These are phyloP conservation scores for Microdochium bolleyi DNA, from an alignment of 2,329 filamentous ascomycete genomes.

Conservation along the genomic window DNA sequence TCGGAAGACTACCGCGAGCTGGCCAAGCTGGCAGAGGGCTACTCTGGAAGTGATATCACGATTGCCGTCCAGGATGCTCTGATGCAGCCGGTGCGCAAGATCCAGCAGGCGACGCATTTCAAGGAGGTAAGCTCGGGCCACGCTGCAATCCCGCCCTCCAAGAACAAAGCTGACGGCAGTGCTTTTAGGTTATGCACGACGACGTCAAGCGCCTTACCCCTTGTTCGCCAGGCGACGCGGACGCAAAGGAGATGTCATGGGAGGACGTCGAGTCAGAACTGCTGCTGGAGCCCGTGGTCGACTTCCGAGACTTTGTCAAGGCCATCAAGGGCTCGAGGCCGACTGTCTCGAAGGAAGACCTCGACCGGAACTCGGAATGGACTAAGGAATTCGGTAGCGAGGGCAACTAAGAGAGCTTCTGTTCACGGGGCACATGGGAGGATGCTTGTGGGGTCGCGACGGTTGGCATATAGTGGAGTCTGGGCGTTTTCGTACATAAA, in stretches of 20 bases:
- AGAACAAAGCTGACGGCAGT: neutral
- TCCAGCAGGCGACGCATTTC: conserved; percentile 96
- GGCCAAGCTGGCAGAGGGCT: conserved; percentile 79
- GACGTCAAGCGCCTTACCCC: conserved; percentile 66
- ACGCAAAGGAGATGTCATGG: conserved; percentile 90
- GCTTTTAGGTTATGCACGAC: conserved; percentile 59
- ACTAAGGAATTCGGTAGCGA: conserved; percentile 94
- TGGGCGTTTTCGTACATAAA: neutral
- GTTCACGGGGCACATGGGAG: neutral
- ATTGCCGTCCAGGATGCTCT: conserved; percentile 94
- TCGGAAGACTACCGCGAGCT: conserved; percentile 72
- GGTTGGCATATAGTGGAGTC: neutral
- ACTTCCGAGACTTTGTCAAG: conserved; percentile 87
- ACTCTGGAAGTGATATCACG: conserved; percentile 90
- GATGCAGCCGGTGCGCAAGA: conserved; percentile 96
- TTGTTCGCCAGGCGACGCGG: conserved; percentile 83
- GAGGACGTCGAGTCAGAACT: conserved; percentile 77
- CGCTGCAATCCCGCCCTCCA: neutral
- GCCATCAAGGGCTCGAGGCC: conserved; percentile 83
- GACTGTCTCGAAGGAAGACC: conserved; percentile 82
- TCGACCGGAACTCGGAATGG: conserved; percentile 83
- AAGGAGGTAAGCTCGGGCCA: conserved; percentile 60
- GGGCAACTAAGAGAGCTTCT: conserved; percentile 37
- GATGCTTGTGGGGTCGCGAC: neutral
- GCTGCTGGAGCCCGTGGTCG: conserved; percentile 77